phyloP scores from a whole-genome alignment of 1,139 yeast genomes.

The Magnusiomyces suaveolens region DNA sequence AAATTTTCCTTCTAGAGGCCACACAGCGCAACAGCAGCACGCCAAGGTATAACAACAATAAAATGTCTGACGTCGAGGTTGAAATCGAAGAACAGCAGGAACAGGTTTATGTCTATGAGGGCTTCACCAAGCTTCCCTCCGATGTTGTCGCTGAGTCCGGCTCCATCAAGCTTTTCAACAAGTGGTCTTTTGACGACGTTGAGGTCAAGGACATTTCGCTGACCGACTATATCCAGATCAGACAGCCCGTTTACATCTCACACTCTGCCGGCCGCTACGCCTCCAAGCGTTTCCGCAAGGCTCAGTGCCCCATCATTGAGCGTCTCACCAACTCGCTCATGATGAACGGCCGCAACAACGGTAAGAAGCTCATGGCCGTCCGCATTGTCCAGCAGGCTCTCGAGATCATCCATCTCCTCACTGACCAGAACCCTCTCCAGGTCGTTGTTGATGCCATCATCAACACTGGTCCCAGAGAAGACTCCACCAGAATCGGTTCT shows the following conservation, averaged over 20 bases:
- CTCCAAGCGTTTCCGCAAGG: conserved; percentile 99
- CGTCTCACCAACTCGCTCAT: conserved; percentile 98
- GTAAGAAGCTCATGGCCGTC: conserved; percentile 99
- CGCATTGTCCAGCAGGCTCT: conserved; percentile 99
- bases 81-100: conserved; percentile 19
- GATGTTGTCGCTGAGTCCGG: conserved; percentile 94
- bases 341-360: conserved; percentile 99
- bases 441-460: conserved; percentile 98
- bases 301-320: conserved; percentile 98
- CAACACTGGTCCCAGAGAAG: conserved; percentile 99
- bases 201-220: conserved; percentile 96
- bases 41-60: conserved; percentile 7
- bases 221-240: conserved; percentile 96
- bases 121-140: conserved; percentile 79
- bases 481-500: conserved; percentile 99
- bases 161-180: conserved; percentile 97
- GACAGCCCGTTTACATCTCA: conserved; percentile 94
- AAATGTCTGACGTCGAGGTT: conserved; percentile 23
- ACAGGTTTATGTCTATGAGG: conserved; percentile 22
- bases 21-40: conserved; percentile 3
- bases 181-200: conserved; percentile 97
- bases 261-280: conserved; percentile 99
- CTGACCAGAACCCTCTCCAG: conserved; percentile 99
- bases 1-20: background rate
- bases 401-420: conserved; percentile 93